Base-by-base conservation (phyloP, 345 rosid genomes). In the Balakata baccata region DNA sequence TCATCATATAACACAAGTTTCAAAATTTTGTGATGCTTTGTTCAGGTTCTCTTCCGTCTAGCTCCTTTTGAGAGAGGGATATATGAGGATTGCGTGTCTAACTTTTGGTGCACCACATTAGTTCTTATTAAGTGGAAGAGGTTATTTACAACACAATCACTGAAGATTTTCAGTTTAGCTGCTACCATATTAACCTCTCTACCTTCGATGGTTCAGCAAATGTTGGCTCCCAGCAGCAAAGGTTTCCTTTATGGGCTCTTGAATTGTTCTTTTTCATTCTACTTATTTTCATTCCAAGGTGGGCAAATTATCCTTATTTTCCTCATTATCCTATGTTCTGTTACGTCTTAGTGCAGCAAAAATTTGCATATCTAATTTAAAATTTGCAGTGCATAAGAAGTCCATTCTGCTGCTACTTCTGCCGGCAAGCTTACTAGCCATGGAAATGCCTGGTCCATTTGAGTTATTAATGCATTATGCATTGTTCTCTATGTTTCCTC, bases 61-160 rank as follows among this genome's bases (percentile, higher is more conserved):
- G 97, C 96, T 82, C 99, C 99, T 59, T 95, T 95, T 52, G 96
- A 92, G 81, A 91, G 99, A 77, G 98, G 99, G 61, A 84, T 95
- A 87, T 95, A 95, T 8, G 98, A 95, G 86, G 98, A 95, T 77
- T 91, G 92, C 76, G 98, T 95, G 46, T 98, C 98, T 47, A 92
- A 92, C 82, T 91, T 95, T 82, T 95, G 98, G 99, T 95, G 99
- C 79, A 78, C 94, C 47, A 78, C 92, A 34, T 92, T 96, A 25
- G 68, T 89, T 72, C 74, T 95, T 67, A 81, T 92, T 43, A 95
- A 95, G 84, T 92, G 98, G 98, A 95, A 95, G 80, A 88, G 78
- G 66, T 79, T 89, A 56, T 92, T 87, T 80, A 76, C 88, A 41
- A 85, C 89, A 58, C 87, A 60, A 41, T 81, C 87, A 12, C 84